Base-by-base conservation (phyloP, 768 basidiomycete species). In the Leccinum ochraceum region DNA sequence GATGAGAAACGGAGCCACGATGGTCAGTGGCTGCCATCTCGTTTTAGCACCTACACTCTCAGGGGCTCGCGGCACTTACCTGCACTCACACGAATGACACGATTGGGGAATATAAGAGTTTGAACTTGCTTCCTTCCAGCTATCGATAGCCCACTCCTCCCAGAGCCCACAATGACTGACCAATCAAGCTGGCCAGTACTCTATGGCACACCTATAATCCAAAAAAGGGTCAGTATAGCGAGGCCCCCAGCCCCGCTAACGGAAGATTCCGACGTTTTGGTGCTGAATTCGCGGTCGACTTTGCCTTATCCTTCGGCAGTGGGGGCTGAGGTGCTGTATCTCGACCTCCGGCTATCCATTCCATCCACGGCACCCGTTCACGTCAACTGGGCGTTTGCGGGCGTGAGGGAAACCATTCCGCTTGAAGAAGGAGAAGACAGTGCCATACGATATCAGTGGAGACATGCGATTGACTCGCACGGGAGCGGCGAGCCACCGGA, bases 251-350 rank as follows among this genome's bases (percentile, higher is more conserved):
- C 28, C 7, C 55, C 30, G 13, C 67, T 61, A 5, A 60, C n/a
- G 17, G 60, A 70, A 28, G 63, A 66, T 36, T 71, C 66, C 7
- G 60, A 65, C 11, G 63, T 69, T 24, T 49, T 64, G 10, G 68
- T 70, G 16, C 61, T 69, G n/a, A 62, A 51, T 24, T 67, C 62
- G 8, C 63, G 70, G 17, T 63, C 60, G 6, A 64, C 63, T 34
- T 56, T 53, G 10, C 42, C 44, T 26, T 54, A 60, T 48, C 17
- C 60, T 16, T 54, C 56, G 1, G 6, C 7, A 1, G 49, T 51
- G 3, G 56, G 58, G 46, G 55, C 53, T 20, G 7, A 54, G 4
- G 60, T 60, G 30, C 59, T 70, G 11, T 67, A 48, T 26, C 62
- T 70, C n/a, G 59, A 72, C 39, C 60, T 71, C 48, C 60, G 67